Evolutionary conservation across 2,329 filamentous ascomycete species (phyloP).

Genomic region (Scolecobasidium constrictum): DNA sequence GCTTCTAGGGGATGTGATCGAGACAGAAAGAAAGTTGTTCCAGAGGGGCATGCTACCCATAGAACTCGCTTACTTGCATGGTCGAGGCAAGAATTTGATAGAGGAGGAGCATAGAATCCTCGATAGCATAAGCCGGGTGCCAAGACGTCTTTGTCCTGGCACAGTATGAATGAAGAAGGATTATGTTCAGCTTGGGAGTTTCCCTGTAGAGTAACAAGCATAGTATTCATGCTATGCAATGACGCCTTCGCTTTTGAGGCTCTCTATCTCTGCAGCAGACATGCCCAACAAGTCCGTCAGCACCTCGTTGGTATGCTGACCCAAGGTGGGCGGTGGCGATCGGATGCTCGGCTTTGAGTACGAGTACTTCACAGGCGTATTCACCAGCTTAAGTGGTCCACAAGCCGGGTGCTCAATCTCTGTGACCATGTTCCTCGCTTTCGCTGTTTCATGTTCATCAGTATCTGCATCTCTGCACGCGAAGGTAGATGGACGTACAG

Average conservation of each 20-base stretch:
- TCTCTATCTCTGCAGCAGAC: conserved; percentile 45
- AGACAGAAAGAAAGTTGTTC: too few species aligned
- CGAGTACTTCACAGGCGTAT: conserved; percentile 90
- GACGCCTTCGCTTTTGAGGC: conserved; percentile 55
- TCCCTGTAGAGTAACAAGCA: too few species aligned
- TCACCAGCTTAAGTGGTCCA: conserved; percentile 80
- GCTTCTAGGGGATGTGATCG: too few species aligned
- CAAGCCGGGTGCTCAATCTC: conserved; percentile 76
- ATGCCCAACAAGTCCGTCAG: conserved; percentile 54
- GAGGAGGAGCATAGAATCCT: too few species aligned
- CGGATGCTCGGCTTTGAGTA: conserved; percentile 67
- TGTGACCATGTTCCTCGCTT: conserved; percentile 78
- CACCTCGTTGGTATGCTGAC: conserved; percentile 77
- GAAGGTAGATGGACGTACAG: conserved; percentile 33
- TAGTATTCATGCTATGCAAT: conserved; percentile 42
- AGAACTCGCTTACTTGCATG: too few species aligned
- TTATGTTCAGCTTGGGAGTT: too few species aligned
- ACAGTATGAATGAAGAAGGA: too few species aligned
- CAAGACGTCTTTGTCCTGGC: too few species aligned
- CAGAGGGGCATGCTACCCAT: too few species aligned
- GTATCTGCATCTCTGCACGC: background rate
- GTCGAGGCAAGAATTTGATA: too few species aligned
- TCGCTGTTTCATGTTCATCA: conserved; percentile 30
- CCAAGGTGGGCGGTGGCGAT: conserved; percentile 70
- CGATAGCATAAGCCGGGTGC: too few species aligned